Conservation (phyloP, 306 rosid species). For the Vigna mungo region DNA sequence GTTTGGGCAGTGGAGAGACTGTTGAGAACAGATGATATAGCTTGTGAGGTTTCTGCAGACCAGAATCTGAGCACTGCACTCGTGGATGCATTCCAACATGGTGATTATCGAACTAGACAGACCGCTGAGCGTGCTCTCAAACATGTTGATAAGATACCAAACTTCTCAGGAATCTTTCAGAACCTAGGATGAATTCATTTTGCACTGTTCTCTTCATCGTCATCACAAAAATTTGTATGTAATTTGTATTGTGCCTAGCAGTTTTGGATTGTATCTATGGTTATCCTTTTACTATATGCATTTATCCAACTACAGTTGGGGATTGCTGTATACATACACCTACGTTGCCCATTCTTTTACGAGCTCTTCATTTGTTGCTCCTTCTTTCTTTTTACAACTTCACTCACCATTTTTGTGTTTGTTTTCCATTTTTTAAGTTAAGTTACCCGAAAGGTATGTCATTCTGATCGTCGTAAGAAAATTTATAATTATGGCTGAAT, state of each 20-base stretch:
- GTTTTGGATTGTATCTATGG: conserved; percentile 53
- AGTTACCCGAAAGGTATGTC: too few species aligned
- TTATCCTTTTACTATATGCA: conserved; percentile 53
- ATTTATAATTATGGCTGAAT: neutral
- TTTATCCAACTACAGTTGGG: conserved; percentile 54
- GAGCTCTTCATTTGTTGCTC: conserved; percentile 52
- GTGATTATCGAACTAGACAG: conserved; percentile 89
- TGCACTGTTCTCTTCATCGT: conserved; percentile 23
- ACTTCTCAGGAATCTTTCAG: conserved; percentile 95
- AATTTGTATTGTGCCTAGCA: conserved; percentile 37
- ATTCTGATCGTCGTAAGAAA: neutral
- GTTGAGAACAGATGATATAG: conserved; percentile 83
- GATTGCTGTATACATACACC: conserved; percentile 55
- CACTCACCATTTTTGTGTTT: too few species aligned
- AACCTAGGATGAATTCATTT: conserved; percentile 48
- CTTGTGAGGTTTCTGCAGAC: conserved; percentile 78
- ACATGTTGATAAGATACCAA: conserved; percentile 95
- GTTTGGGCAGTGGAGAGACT: conserved; percentile 96
- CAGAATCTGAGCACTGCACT: conserved; percentile 92
- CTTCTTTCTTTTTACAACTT: neutral
- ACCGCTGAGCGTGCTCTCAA: conserved; percentile 93
- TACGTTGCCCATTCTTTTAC: conserved; percentile 53
- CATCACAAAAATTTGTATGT: conserved; percentile 49
- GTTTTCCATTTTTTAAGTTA: too few species aligned
- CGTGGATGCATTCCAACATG: conserved; percentile 98